Base-by-base conservation (phyloP, 2,329 filamentous ascomycete species). In the Fusarium sp. region DNA sequence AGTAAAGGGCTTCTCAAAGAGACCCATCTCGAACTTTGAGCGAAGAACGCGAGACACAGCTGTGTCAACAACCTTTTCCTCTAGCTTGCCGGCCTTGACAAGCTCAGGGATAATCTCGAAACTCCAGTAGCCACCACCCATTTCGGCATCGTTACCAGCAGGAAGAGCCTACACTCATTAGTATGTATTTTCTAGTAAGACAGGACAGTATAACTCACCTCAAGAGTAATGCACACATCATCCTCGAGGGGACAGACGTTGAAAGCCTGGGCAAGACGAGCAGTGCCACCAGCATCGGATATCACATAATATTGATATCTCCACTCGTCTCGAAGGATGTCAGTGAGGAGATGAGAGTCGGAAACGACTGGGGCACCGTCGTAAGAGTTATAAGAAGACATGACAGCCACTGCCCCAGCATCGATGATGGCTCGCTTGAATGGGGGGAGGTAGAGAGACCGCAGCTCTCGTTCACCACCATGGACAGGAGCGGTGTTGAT, bases 301-400 rank as follows among this genome's bases (percentile, higher is more conserved):
- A 83, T 84, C 65, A 90, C 81, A 62, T 84, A 92, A 78, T 90
- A 91, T 62, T 92, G 83, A 69, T 90, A 93, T 2, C 88, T 90
- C 91, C 91, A 93, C 73, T 92, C 88, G 2, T 85, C 84, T 55
- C 91, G 83, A 13, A 94, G 80, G 40, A 93, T 91, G 18, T 90
- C 85, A 1, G 89, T 91, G 40, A 93, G 81, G 5, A 89, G 81
- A 60, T 90, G 87, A 52, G 86, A 82, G 74, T 92, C 87, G 3
- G 90, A 85, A 48, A 92, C 86, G 0, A 87, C 83, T 2, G 91
- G 90, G 15, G 91, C 81, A 3, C 91, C 91, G 66, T 94, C 91
- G 66, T 93, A 92, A 52, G 88, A 88, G 72, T 91, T 87, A 73
- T 94, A 94, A 0, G 91, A 87, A 29, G 88, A 88, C 91, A 94